Conservation (phyloP, 164 flowering plant species). For the Magnolia officinalis region DNA sequence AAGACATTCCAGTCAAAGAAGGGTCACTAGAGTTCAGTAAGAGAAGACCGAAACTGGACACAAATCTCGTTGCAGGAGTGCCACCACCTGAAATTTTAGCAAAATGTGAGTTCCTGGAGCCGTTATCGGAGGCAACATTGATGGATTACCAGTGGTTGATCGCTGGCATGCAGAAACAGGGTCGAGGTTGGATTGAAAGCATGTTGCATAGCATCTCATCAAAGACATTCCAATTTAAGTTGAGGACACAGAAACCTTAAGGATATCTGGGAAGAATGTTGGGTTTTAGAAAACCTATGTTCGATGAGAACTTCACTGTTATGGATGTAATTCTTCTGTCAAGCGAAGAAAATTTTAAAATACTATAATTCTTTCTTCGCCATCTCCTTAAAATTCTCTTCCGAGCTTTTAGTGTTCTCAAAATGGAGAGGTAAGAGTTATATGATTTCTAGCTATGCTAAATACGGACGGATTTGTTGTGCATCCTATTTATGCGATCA, state of each 20-base stretch:
- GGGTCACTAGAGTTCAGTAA: conserved; percentile 26
- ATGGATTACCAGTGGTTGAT: conserved; percentile 59
- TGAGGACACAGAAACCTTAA: conserved; percentile 1
- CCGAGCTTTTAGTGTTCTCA: no score
- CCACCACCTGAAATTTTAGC: conserved; percentile 70
- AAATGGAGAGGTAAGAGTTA: no score
- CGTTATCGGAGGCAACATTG: conserved; percentile 60
- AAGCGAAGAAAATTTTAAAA: not conserved
- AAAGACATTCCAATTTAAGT: conserved; percentile 7
- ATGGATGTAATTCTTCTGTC: not conserved
- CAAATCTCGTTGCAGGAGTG: conserved; percentile 70
- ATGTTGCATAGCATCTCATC: conserved; percentile 18
- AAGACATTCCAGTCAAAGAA: conserved; percentile 9
- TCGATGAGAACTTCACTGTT: not conserved
- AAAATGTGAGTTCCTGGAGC: conserved; percentile 77
- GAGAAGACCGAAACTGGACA: conserved; percentile 61
- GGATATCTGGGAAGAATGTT: not conserved
- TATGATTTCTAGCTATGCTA: no score
- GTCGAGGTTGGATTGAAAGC: conserved; percentile 21
- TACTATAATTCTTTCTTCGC: no score
- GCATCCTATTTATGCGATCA: no score
- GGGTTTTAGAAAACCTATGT: not conserved
- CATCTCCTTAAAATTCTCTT: no score
- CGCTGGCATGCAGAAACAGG: conserved; percentile 33
- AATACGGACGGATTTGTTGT: no score